phyloP scores from a whole-genome alignment of 805 yeast species.

The Starmerella davenportii region DNA sequence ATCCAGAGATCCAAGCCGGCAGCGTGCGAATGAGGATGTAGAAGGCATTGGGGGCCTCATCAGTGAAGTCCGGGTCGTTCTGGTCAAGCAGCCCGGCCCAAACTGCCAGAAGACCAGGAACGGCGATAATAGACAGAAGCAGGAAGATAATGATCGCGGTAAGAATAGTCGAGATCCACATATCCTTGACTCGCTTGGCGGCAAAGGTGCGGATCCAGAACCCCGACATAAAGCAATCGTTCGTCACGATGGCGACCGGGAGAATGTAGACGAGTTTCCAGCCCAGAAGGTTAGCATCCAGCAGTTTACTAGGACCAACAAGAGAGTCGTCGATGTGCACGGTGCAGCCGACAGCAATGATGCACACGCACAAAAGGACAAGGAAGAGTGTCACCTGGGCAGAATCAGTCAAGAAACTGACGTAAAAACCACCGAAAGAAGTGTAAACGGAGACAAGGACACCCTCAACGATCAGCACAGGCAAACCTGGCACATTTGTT shows the following conservation, averaged over 20 bases:
- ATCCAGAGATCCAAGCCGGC: slow-evolving; percentile 78
- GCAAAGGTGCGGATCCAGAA: slow-evolving; percentile 92
- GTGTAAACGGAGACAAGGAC: slow-evolving; percentile 72
- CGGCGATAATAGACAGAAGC: slow-evolving; percentile 53
- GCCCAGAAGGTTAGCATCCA: slow-evolving; percentile 51
- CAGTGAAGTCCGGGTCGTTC: slow-evolving; percentile 26
- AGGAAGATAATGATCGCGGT: slow-evolving; percentile 50
- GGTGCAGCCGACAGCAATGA: slow-evolving; percentile 50
- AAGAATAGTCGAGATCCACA: slow-evolving; percentile 52
- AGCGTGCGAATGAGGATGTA: slow-evolving; percentile 49
- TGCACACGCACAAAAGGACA: slow-evolving; percentile 46
- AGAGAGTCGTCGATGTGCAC: slow-evolving; percentile 33
- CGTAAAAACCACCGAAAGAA: slow-evolving; percentile 71
- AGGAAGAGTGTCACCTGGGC: slow-evolving; percentile 64
- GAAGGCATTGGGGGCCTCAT: slow-evolving; percentile 46
- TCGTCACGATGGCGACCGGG: slow-evolving; percentile 69
- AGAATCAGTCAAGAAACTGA: slow-evolving; percentile 74
- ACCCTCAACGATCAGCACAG: slow-evolving; percentile 70
- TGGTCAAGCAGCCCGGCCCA: slow-evolving; percentile 55
- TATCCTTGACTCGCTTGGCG: slow-evolving; percentile 53
- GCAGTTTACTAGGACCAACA: slow-evolving; percentile 44
- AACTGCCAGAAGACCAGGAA: slow-evolving; percentile 71
- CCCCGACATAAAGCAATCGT: slow-evolving; percentile 75
- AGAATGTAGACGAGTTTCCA: slow-evolving; percentile 78
- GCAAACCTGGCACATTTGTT: slow-evolving; percentile 62